phyloP scores from a whole-genome alignment of 345 rosid genomes.

The Eucalyptus cloeziana region DNA sequence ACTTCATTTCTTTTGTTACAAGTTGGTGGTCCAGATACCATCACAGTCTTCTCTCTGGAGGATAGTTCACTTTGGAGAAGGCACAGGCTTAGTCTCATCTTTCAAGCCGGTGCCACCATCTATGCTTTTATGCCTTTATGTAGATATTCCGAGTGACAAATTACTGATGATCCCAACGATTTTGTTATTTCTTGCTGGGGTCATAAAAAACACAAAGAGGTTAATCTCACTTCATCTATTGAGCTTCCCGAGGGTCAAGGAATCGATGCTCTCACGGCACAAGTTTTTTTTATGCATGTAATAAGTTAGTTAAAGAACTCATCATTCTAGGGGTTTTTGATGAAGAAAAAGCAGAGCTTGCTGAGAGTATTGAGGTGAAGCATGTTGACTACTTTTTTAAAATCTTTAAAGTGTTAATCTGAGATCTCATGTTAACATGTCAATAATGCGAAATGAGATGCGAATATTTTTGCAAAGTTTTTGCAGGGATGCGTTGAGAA shows the following conservation, averaged over 20 bases:
- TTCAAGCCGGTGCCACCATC: fast-evolving
- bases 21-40: fast-evolving
- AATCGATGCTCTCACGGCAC: not conserved
- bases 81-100: not conserved
- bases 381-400: not conserved
- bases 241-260: not conserved
- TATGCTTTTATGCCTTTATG: fast-evolving
- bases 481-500: not conserved
- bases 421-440: not conserved
- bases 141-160: not conserved
- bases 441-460: not conserved
- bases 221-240: not conserved
- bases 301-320: not conserved
- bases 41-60: fast-evolving
- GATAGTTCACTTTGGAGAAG: not conserved
- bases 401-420: not conserved
- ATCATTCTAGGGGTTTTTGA: not conserved
- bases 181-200: not conserved
- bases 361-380: fast-evolving
- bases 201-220: not conserved
- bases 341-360: not conserved
- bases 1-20: not conserved
- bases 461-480: not conserved
- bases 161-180: not conserved
- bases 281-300: not conserved